Percentiles rank a stretch among this genome's conserved stretches.
Conservation (phyloP, 2,329 filamentous ascomycete species). For the Aspergillus sp. region DNA sequence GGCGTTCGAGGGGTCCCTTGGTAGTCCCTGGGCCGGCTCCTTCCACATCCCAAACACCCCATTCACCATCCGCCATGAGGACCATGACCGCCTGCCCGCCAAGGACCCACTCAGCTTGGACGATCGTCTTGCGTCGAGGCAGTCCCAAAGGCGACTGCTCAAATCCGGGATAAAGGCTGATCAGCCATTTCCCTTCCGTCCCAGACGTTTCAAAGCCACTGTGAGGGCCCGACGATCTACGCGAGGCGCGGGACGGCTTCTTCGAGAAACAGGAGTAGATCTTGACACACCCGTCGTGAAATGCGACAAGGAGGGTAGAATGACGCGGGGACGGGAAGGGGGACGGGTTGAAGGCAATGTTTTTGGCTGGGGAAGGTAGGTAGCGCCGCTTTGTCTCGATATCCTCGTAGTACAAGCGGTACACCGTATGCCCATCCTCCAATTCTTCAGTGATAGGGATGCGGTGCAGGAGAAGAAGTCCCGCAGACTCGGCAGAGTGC, state of each 20-base stretch:
- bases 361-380: constrained; percentile 49
- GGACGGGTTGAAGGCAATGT: constrained; percentile 54
- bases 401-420: constrained; percentile 32
- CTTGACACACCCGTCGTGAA: constrained; percentile 54
- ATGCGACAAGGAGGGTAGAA: constrained; percentile 54
- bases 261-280: constrained; percentile 55
- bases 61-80: constrained; percentile 46
- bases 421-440: constrained; percentile 14
- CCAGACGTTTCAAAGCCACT: constrained; percentile 31
- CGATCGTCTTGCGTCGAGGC: constrained; percentile 39
- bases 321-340: constrained; percentile 52
- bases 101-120: constrained; percentile 47
- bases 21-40: constrained; percentile 40
- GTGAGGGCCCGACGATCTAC: constrained; percentile 28
- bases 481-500: constrained; percentile 44
- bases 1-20: constrained; percentile 38
- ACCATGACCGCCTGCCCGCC: constrained; percentile 45
- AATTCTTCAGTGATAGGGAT: constrained; percentile 34
- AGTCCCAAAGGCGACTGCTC: constrained; percentile 28
- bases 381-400: constrained; percentile 46
- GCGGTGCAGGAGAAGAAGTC: constrained; percentile 44
- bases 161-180: constrained; percentile 44
- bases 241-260: constrained; percentile 22
- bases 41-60: constrained; percentile 51
- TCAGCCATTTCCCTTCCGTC: constrained; percentile 42